These are phyloP conservation scores for Solanum clarkiae DNA, from an alignment of 257 asterid genomes.

Conservation along the genomic window DNA sequence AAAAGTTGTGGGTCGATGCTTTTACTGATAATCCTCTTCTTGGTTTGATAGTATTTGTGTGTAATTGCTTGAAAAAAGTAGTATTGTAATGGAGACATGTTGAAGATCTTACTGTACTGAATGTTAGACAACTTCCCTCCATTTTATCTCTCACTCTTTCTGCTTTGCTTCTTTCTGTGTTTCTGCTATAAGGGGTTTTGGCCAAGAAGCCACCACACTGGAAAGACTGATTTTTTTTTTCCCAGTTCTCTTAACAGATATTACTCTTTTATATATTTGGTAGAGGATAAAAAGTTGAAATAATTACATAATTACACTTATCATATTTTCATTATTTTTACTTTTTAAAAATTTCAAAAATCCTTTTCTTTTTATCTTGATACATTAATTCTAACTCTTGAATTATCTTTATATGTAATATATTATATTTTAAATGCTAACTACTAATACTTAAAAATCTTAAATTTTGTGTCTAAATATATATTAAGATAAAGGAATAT, in stretches of 20 bases:
- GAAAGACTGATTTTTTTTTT: neutral
- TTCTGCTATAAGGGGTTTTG: neutral
- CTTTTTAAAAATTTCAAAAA: no score
- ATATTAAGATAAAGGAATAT: no score
- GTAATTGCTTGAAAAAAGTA: neutral
- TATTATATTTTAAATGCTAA: no score
- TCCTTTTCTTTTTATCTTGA: no score
- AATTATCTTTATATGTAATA: no score
- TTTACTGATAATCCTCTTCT: constrained; percentile 13
- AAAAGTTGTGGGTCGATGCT: constrained; percentile 24
- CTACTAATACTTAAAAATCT: no score
- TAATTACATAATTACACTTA: no score
- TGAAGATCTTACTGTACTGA: constrained; percentile 19
- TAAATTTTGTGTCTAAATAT: no score
- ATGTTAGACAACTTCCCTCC: constrained; percentile 31
- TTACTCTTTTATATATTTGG: neutral
- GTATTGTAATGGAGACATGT: constrained; percentile 4
- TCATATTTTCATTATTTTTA: no score
- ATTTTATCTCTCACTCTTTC: neutral
- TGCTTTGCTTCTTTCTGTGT: neutral
- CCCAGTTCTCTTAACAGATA: neutral
- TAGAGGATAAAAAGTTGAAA: no score
- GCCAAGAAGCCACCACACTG: neutral
- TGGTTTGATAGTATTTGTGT: neutral
- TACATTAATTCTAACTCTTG: no score